Evolutionary conservation across 148 eudicot genomes (phyloP), one percentile per base, ranked within the genome.

Genomic region (Drosera capensis): DNA sequence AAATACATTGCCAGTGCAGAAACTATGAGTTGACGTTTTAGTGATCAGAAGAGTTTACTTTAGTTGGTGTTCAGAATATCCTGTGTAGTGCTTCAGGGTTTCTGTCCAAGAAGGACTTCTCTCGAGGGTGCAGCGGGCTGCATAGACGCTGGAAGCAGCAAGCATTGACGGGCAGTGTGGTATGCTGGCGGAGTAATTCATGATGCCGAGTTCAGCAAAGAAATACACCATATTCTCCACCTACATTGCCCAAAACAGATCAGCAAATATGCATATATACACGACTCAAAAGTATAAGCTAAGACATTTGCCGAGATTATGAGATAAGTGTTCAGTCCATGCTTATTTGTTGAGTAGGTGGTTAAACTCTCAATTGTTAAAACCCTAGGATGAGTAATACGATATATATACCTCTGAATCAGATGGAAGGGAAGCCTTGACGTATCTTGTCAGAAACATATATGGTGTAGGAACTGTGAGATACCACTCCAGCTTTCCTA

Each of bases 401-500:
- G n/a, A n/a, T n/a, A n/a, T n/a, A n/a, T n/a, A n/a, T n/a, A n/a
- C n/a, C n/a, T 68, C 73, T 24, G 64, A 20, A 8, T 63, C 65
- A 14, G 60, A 49, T 37, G 72, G 50, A 18, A 54, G 30, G n/a
- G 85, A 71, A 8, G 85, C 90, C 51, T 84, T 84, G 47, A 80
- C 61, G 57, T 71, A 84, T 41, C 94, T 67, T 0, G 68, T 69
- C 3, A 84, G 73, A 60, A 84, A 84, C 51, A 84, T 71, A 19
- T 84, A 84, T 9, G 90, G 94, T 2, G 94, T 84, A 2, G 95
- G 90, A 39, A 84, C 79, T 15, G 95, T 84, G 39, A 84, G 15
- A 52, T 54, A 56, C 95, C 95, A 84, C 49, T 77, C 85, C 20
- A 84, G 40, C 19, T 54, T 53, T 5, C 82, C 85, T 1, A 84